Evolutionary conservation across 805 yeast species (phyloP), one percentile per base, ranked within the genome.

Genomic region (Ogataea pignaliae): DNA sequence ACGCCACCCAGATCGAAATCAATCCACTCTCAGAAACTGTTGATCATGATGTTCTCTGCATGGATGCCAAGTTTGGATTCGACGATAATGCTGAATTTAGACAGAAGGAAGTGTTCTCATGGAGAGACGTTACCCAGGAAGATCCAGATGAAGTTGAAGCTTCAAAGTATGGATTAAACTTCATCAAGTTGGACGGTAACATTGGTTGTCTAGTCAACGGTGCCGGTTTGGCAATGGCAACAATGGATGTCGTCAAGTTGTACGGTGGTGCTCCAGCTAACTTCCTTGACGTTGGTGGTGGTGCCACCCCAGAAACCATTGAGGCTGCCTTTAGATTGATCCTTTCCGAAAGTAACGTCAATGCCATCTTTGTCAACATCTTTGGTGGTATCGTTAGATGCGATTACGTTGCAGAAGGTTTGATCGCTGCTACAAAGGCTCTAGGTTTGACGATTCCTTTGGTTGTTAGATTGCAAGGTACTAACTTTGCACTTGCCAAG

Each of bases 151-250:
- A 91, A 73, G 88, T 88, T 57, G 84, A 79, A 68, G 99, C 99
- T 51, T 75, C 93, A 60, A 72, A 88, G 69, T 85, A 81, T 63
- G 93, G 89, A 60, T 80, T 93, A 63, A 93, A 93, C 76, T 93
- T 91, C 70, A 95, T 93, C 75, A 93, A 93, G 76, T 83, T 93
- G 65, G 95, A 91, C 65, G 99, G 99, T 71, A 88, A 89, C 78
- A 91, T 93, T 64, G 99, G 99, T 60, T 91, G 97, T 76, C 78
- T 93, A 52, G 99, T 93, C 68, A 93, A 93, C 71, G 99, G 99
- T 76, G 99, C 99, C 47, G 99, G 99, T 70, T 80, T 93, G 66
- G 99, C 99, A 61, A 93, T 93, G 99, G 99, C 99, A 59, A 93
- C 99, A 55, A 90, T 93, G 97, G 99, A 93, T 72, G 95, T 95